Evolutionary conservation across 2,329 filamentous ascomycete genomes (phyloP).

Genomic region (Pleoardoris graminearum): DNA sequence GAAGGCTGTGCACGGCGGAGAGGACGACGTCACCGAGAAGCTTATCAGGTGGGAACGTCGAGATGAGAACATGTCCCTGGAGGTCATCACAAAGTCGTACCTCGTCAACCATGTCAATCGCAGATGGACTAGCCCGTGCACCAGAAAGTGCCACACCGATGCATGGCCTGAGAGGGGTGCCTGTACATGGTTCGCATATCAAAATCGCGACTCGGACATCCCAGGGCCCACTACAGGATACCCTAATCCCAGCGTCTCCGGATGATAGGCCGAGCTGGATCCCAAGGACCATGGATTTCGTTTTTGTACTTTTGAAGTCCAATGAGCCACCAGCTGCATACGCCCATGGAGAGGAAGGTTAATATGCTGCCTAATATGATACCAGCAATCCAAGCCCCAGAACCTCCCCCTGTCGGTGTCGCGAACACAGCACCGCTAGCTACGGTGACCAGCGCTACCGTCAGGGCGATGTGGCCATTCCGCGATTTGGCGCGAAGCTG

Average conservation of each 20-base stretch:
- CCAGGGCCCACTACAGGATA: conserved; percentile 19
- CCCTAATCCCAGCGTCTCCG: conserved; percentile 63
- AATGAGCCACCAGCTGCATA: conserved; percentile 98
- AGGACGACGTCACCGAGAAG: conserved; percentile 29
- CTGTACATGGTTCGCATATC: conserved; percentile 33
- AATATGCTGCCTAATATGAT: conserved; percentile 75
- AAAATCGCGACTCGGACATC: conserved; percentile 26
- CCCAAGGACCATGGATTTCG: conserved; percentile 97
- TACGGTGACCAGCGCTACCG: conserved; percentile 73
- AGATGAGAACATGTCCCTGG: conserved; percentile 33
- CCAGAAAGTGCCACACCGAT: conserved; percentile 19
- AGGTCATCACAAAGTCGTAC: conserved; percentile 31
- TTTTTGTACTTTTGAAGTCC: conserved; percentile 98
- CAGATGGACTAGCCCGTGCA: conserved; percentile 19
- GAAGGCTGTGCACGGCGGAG: conserved; percentile 23
- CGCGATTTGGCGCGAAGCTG: conserved; percentile 82
- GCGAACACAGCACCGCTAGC: conserved; percentile 78
- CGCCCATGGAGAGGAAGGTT: conserved; percentile 79
- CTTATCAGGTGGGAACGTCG: conserved; percentile 37
- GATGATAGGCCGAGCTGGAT: conserved; percentile 87
- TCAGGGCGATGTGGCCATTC: conserved; percentile 77
- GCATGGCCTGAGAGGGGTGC: conserved; percentile 39
- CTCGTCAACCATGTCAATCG: conserved; percentile 23
- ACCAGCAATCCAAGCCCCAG: conserved; percentile 67
- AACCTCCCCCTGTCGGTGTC: conserved; percentile 57